Conservation (phyloP, 2,329 filamentous ascomycete species). For the Trichoderma arundinaceum region DNA sequence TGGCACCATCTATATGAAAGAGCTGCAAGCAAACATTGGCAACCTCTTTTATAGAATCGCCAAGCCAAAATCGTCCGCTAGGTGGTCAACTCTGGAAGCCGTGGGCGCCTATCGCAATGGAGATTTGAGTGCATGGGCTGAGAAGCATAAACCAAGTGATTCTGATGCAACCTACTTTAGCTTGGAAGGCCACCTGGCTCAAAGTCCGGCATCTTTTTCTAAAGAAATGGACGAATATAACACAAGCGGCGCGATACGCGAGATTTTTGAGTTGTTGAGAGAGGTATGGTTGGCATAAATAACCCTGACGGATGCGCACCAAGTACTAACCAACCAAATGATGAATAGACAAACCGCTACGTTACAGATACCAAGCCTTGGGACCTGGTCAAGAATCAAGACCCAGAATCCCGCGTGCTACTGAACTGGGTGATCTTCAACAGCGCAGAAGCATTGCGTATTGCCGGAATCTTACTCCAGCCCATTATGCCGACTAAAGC, state of each 20-base stretch:
- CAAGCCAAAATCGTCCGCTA: constrained; percentile 57
- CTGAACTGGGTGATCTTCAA: constrained; percentile 70
- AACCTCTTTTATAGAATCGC: constrained; percentile 78
- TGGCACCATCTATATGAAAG: constrained; percentile 77
- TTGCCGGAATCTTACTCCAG: constrained; percentile 83
- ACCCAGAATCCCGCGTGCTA: constrained; percentile 45
- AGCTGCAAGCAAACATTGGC: constrained; percentile 76
- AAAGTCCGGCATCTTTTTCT: constrained; percentile 44
- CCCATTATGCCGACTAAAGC: constrained; percentile 88
- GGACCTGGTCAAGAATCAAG: constrained; percentile 55
- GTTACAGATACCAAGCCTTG: constrained; percentile 72
- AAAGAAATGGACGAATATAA: constrained; percentile 67
- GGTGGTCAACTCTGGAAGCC: constrained; percentile 69
- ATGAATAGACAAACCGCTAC: constrained; percentile 48
- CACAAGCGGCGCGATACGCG: constrained; percentile 67
- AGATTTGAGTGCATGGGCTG: constrained; percentile 34
- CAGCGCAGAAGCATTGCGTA: constrained; percentile 75
- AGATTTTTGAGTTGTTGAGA: constrained; percentile 66
- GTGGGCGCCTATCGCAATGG: constrained; percentile 49
- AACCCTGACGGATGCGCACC: background rate
- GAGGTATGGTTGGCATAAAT: constrained; percentile 52
- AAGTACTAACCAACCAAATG: background rate
- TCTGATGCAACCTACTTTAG: constrained; percentile 36
- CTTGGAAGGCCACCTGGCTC: constrained; percentile 38
- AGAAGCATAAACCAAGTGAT: constrained; percentile 4